These are phyloP conservation scores for Boletus sp. DNA, from an alignment of 768 basidiomycete species.

Conservation along the genomic window DNA sequence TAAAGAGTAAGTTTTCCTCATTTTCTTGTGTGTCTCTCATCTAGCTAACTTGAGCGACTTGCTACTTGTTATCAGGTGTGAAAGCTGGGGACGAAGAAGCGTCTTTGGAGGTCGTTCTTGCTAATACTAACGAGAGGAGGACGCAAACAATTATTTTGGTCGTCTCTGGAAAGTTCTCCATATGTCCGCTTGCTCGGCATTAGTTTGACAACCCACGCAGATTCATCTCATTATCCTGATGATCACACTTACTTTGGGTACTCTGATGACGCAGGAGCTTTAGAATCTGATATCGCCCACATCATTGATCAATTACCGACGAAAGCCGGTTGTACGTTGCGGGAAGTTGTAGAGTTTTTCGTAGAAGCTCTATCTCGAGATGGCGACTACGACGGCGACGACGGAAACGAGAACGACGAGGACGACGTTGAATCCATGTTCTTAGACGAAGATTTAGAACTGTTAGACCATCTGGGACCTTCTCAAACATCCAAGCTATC, in stretches of 20 bases:
- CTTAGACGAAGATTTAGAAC: constrained; percentile 18
- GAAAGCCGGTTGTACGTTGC: constrained; percentile 41
- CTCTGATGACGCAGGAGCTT: constrained; percentile 41
- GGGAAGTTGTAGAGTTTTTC: constrained; percentile 44
- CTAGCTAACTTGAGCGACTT: not conserved
- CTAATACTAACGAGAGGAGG: constrained; percentile 1
- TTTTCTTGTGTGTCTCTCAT: not conserved
- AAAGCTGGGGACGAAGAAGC: constrained; percentile 62
- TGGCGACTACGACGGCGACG: constrained; percentile 35
- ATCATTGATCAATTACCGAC: constrained; percentile 47
- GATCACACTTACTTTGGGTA: constrained; percentile 59
- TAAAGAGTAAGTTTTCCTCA: constrained; percentile 41
- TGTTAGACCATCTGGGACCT: not conserved
- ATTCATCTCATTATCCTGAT: constrained; percentile 66
- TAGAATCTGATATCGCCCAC: constrained; percentile 39
- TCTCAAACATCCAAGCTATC: not conserved
- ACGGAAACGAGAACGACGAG: constrained; percentile 39
- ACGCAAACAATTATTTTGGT: constrained; percentile 39
- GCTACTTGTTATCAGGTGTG: constrained; percentile 37
- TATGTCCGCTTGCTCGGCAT: too few species aligned
- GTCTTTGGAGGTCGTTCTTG: constrained; percentile 51
- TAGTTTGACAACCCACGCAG: constrained; percentile 31
- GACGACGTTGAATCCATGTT: constrained; percentile 13
- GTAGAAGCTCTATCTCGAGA: constrained; percentile 32
- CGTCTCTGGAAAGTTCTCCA: constrained; percentile 43